Base-by-base conservation (phyloP, 371 early-diverging fungal genomes). In the Syncephalastrum sp. region DNA sequence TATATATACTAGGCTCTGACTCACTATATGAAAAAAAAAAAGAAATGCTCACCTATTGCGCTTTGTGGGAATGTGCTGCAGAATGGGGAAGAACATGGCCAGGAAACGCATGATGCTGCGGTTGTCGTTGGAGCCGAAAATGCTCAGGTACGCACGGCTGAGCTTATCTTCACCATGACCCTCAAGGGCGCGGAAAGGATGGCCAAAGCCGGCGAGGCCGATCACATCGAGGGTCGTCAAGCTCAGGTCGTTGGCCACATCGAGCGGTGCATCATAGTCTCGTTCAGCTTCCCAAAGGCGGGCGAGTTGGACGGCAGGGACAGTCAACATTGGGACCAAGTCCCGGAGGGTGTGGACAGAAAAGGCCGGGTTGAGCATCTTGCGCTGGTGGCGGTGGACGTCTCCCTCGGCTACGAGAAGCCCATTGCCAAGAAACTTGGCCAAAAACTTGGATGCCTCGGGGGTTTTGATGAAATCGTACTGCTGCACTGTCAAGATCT, bases 341-440 rank as follows among this genome's bases (percentile, higher is more conserved):
- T 63, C 56, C 10, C 76, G 75, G 47, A 86, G 66, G 10, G 83
- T 66, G 43, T 73, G 67, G 21, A 81, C 64, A 2, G 75, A 64
- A 54, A 89, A 89, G 7, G 83, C 82, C 7, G 89, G 89, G 59
- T 87, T 87, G 42, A 87, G 59, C 74, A 87, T 70, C 48, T 82
- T 85, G 45, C 89, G 82, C 60, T 89, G 89, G 19, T 73, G 78
- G 51, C 75, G 73, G 64, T 89, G 89, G 0, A 50, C 68, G 42
- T 68, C 74, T 0, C 87, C 89, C 65, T 87, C 86, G 0, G 80
- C 73, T 8, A 83, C 59, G 42, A 88, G 51, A 5, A 88, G 58
- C 6, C 89, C 87, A 17, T 74, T 49, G 6, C 89, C 87, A n/a
- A 85, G 33, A 13, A 83, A 52, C 24, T 59, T 57, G 1, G 59